A percentile compares a stretch with the other conserved stretches of the same genome.
Conservation (phyloP, 352 stramenopile species). For the Phytophthora foliorum region DNA sequence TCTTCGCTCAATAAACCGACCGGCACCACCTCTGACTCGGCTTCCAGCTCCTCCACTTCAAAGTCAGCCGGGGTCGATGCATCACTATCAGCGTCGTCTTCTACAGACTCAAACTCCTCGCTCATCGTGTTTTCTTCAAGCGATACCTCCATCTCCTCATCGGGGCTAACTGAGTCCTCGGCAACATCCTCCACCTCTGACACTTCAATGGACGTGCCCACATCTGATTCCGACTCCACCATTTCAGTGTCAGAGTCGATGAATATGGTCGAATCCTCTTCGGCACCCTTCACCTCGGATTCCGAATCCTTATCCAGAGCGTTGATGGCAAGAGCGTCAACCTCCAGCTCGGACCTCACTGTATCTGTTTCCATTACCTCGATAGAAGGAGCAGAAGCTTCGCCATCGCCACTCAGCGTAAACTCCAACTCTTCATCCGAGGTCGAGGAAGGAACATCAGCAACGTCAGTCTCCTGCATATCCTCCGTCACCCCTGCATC, state of each 20-base stretch:
- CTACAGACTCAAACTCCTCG: slow-evolving; percentile 1
- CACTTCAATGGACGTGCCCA: not conserved
- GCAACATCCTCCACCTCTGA: not conserved
- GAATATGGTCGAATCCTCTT: not conserved
- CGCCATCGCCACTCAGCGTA: not conserved
- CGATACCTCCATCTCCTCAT: slow-evolving; percentile 16
- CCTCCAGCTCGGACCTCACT: not conserved
- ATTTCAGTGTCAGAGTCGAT: not conserved
- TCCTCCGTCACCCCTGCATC: slow-evolving; percentile 8
- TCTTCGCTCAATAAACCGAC: slow-evolving; percentile 2
- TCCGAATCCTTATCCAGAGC: slow-evolving; percentile 5
- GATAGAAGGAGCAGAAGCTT: not conserved
- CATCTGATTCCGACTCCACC: slow-evolving; percentile 3
- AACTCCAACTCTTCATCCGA: slow-evolving; percentile 6
- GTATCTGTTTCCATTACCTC: not conserved
- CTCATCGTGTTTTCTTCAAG: slow-evolving; percentile 11
- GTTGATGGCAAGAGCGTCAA: slow-evolving; percentile 1
- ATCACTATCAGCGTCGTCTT: slow-evolving; percentile 2
- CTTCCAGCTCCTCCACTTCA: not conserved
- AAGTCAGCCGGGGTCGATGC: not conserved
- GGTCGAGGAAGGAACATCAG: not conserved
- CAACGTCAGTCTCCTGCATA: slow-evolving; percentile 34
- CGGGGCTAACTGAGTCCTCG: not conserved
- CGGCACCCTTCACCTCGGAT: not conserved
- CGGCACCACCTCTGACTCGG: slow-evolving; percentile 7